Evolutionary conservation across 164 flowering plant species (phyloP).

Genomic region (Amborella trichopoda): DNA sequence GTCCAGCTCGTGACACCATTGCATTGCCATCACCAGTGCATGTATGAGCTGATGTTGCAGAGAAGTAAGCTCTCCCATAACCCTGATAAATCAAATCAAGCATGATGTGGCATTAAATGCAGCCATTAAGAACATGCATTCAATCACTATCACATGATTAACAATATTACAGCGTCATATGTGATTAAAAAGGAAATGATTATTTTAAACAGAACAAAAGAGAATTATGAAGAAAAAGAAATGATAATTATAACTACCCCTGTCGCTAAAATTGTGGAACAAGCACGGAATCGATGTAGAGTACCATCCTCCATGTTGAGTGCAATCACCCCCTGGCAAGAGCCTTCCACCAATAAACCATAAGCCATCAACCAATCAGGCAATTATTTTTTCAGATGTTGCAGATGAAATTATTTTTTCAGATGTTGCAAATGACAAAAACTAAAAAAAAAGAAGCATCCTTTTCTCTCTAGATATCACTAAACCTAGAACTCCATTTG

Average conservation of each 20-base stretch:
- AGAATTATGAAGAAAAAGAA: not conserved
- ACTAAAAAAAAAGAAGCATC: too few species aligned
- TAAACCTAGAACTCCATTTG: too few species aligned
- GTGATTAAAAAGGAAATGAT: not conserved
- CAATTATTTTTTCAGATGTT: too few species aligned
- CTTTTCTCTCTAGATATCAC: too few species aligned
- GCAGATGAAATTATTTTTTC: too few species aligned
- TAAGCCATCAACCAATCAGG: too few species aligned
- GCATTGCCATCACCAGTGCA: slow-evolving; percentile 99
- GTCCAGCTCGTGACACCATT: slow-evolving; percentile 97
- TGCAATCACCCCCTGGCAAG: slow-evolving; percentile 96
- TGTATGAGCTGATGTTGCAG: slow-evolving; percentile 99
- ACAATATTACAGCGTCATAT: too few species aligned
- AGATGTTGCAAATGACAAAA: too few species aligned
- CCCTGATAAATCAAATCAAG: slow-evolving; percentile 44
- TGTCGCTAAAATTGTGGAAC: slow-evolving; percentile 89
- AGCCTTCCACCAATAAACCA: too few species aligned
- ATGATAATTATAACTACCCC: slow-evolving; percentile 38
- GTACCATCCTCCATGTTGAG: slow-evolving; percentile 99
- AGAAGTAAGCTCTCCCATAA: slow-evolving; percentile 93
- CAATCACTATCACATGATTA: not conserved
- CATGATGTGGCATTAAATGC: too few species aligned
- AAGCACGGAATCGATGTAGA: slow-evolving; percentile 78
- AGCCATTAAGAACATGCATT: not conserved
- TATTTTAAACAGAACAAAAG: not conserved